Conservation (phyloP, 2,329 filamentous ascomycete genomes). For the Cladosporium sp. region DNA sequence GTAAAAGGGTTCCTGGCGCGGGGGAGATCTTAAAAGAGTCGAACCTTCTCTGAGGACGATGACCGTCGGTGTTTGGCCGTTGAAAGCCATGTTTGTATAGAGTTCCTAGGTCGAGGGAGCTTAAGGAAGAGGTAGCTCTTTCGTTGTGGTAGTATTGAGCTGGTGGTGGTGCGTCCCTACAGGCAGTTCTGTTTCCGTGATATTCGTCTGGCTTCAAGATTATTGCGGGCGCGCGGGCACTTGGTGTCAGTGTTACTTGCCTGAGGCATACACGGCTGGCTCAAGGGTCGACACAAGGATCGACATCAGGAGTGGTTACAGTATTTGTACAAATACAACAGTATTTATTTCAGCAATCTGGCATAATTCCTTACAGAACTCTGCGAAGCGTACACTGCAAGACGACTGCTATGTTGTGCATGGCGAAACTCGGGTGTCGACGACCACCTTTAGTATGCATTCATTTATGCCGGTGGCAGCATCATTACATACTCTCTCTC, state of each 20-base stretch:
- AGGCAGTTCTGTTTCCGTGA: neutral
- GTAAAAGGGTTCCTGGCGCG: conserved; percentile 12
- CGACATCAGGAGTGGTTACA: too few relatives aligned
- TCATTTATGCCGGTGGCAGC: conserved; percentile 50
- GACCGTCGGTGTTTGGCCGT: conserved; percentile 94
- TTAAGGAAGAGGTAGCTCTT: neutral
- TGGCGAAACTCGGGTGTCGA: too few relatives aligned
- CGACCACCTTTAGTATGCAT: neutral
- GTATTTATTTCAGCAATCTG: too few relatives aligned
- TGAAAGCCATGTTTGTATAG: conserved; percentile 76
- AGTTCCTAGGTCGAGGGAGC: neutral
- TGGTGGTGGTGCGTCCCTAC: neutral
- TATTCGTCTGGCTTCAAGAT: conserved; percentile 10
- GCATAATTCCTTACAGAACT: too few relatives aligned
- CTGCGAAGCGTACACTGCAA: too few relatives aligned
- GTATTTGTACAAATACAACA: neutral
- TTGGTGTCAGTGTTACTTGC: neutral
- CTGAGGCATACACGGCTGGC: neutral
- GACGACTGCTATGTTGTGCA: too few relatives aligned
- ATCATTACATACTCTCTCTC: conserved; percentile 94
- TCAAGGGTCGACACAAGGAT: neutral
- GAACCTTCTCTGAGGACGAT: conserved; percentile 95
- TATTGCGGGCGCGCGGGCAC: neutral
- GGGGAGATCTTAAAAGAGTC: conserved; percentile 30
- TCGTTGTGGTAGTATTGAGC: neutral